These are phyloP conservation scores for Hordeum marinum DNA, from an alignment of 176 grass and related monocot species.

Conservation along the genomic window DNA sequence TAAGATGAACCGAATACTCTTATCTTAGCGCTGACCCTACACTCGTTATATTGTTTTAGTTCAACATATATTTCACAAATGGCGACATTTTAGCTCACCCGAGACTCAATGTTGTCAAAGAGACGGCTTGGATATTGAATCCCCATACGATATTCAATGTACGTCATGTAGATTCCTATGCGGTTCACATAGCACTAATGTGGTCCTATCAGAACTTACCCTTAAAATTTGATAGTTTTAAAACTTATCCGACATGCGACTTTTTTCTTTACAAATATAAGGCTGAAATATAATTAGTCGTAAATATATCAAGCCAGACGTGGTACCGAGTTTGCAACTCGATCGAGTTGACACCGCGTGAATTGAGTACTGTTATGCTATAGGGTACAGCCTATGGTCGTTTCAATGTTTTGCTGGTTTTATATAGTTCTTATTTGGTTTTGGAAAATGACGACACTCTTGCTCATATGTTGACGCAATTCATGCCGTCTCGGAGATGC, in stretches of 20 bases:
- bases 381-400: background rate
- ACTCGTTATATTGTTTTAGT: background rate
- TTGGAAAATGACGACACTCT: background rate
- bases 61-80: background rate
- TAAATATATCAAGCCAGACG: background rate
- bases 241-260: background rate
- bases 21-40: background rate
- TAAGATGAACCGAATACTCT: background rate
- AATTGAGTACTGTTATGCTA: background rate
- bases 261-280: background rate
- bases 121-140: background rate
- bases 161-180: background rate
- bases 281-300: background rate
- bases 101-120: background rate
- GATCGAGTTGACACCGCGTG: no score
- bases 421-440: background rate
- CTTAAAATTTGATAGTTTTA: background rate
- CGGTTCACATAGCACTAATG: background rate
- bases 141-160: background rate
- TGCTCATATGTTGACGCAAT: background rate
- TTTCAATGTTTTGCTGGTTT: background rate
- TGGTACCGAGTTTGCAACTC: background rate
- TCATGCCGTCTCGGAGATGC: background rate
- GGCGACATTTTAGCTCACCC: background rate
- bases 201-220: background rate